Base-by-base conservation (phyloP, 192 early-diverging fungal genomes). In the Coemansia sp. region DNA sequence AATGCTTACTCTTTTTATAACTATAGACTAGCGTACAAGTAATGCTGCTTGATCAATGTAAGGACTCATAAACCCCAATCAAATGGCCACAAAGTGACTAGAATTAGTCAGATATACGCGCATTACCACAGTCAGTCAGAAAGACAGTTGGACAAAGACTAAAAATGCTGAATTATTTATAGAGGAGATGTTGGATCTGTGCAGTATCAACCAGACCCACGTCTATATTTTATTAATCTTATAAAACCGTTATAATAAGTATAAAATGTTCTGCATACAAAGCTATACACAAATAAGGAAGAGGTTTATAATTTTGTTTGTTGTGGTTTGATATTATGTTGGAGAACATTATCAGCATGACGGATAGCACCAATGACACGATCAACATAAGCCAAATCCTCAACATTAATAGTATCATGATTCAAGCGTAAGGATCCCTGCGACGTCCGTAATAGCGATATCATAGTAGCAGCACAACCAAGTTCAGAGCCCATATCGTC, bases 381-480 rank as follows among this genome's bases (percentile, higher is more conserved):
- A 14, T 70, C 72, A 5, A 62, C 24, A 59, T 75, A 75, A 23
- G 66, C 51, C 65, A 84, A 60, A 20, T 84, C 85, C 3, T 61
- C 61, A 42, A 81, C 66, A 14, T 74, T 66, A 22, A 85, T 60
- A 2, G 84, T 72, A 31, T 84, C 72, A 6, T 61, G 80, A 53
- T 71, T 78, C 20, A 92, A 51, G 1, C 69, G 74, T 65, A 86
- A 74, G 3, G 74, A 66, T 0, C 87, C 86, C 61, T 91, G 89
- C 50, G 87, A 70, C 46, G 76, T 80, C 51, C 91, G 61, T 30
- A 86, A 61, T 17, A 93, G 76, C 30, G 78, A 84, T 4, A 83
- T 74, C 87, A 91, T 89, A 31, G 85, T 78, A 0, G 87, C 91
- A 0, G 70, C 82, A 11, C 84, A 85, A 8, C 85, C 87, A 24